phyloP scores from a whole-genome alignment of 306 rosid species.

The Quercus parvula region DNA sequence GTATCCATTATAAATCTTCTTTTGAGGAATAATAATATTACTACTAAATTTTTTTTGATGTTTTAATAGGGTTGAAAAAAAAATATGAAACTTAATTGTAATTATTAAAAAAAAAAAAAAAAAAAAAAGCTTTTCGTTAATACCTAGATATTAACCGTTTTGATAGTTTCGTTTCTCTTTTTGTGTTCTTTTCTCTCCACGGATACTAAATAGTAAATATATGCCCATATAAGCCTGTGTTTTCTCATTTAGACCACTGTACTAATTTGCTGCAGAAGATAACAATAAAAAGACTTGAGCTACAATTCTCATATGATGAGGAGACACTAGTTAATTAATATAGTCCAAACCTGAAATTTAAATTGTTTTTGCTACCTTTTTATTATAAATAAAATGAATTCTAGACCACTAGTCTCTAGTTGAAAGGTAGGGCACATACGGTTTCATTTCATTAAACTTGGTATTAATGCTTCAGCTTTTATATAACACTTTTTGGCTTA shows the following conservation, averaged over 20 bases:
- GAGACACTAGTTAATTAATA: not conserved
- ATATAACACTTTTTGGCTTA: not conserved
- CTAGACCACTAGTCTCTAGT: not conserved
- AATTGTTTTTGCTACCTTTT: not conserved
- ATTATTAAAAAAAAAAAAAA: too few relatives aligned
- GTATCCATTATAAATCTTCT: too few relatives aligned
- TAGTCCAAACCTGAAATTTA: not conserved
- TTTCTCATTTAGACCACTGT: not conserved
- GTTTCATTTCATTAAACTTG: not conserved
- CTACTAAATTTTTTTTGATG: too few relatives aligned
- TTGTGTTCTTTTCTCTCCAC: too few relatives aligned
- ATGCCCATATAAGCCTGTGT: not conserved
- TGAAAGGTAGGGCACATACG: not conserved
- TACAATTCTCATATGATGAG: not conserved
- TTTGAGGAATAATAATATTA: too few relatives aligned
- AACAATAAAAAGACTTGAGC: not conserved
- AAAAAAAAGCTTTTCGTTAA: too few relatives aligned
- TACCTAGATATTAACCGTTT: too few relatives aligned
- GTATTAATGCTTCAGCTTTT: too few relatives aligned
- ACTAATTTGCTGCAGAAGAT: not conserved
- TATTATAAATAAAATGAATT: not conserved
- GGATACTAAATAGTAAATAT: too few relatives aligned
- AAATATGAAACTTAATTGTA: too few relatives aligned
- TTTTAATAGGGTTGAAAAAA: too few relatives aligned
- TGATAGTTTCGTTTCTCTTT: too few relatives aligned